phyloP scores from a whole-genome alignment of 2,329 filamentous ascomycete species.

The Akanthomyces muscarius region DNA sequence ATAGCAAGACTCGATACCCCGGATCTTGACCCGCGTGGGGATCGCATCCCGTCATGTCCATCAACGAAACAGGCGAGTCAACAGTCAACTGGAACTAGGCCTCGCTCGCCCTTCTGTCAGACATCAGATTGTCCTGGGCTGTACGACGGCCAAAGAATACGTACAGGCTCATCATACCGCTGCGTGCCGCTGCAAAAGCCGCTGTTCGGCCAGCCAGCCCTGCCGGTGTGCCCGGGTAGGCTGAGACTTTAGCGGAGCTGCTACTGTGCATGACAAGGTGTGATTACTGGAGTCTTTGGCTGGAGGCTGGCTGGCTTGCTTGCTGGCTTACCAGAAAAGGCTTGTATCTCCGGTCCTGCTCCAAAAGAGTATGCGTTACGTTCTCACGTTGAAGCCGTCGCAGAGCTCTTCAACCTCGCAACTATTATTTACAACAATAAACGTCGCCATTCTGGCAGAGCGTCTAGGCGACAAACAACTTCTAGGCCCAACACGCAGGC shows the following conservation, averaged over 20 bases:
- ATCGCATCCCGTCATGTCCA: background rate
- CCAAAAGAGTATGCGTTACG: background rate
- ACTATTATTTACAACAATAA: background rate
- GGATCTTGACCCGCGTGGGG: background rate
- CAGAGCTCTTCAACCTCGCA: background rate
- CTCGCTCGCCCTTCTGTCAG: background rate
- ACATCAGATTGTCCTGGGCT: too few relatives aligned
- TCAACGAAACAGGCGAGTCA: background rate
- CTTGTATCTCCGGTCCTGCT: background rate
- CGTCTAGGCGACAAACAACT: too few relatives aligned
- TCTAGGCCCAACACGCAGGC: background rate
- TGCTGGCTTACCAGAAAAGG: constrained; percentile 1
- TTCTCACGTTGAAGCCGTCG: background rate
- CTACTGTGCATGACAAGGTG: too few relatives aligned
- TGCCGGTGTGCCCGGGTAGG: background rate
- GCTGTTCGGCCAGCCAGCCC: background rate
- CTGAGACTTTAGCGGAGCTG: background rate
- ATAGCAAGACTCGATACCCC: background rate
- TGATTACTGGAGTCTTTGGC: too few relatives aligned
- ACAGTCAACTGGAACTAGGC: background rate
- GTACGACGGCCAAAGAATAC: too few relatives aligned
- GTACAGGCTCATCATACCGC: background rate
- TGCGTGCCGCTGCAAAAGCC: background rate
- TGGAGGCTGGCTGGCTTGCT: background rate
- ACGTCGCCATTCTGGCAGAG: background rate